Base-by-base conservation (phyloP, 768 basidiomycete species). In the Udeniomyces megalosporus region DNA sequence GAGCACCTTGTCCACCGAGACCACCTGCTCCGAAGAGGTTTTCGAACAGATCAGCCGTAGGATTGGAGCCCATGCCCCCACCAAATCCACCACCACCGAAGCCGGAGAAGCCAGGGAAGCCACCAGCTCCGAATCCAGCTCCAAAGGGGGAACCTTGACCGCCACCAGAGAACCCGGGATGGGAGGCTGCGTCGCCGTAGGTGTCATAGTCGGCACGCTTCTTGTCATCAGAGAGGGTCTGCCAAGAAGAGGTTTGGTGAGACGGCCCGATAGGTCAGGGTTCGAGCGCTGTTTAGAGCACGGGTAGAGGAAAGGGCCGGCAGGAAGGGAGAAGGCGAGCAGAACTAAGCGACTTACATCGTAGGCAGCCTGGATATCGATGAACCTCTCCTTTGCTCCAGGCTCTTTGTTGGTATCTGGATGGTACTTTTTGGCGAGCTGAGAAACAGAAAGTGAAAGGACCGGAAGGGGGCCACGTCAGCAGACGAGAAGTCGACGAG, bases 401-500 rank as follows among this genome's bases (percentile, higher is more conserved):
- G 88, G 86, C 52, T 71, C 70, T 46, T 89, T 86, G 75, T 91
- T 97, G 14, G 91, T 91, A 71, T 99, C 95, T 0, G 95, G 95
- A 74, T 99, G 95, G 70, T 86, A 95, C 78, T 97, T 93, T 65
- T 93, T 86, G 20, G 95, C 95, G 67, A 99, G 84, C 93, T 95
- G 70, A 47, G 15, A 46, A 31, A 3, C 15, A 34, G 31, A 58
- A 4, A 42, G 38, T 42, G 38, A 42, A 17, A 42, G 38, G 38
- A 42, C 38, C 10, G 38, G 38, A 42, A 42, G 38, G 38, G 32
- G 56, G n/a, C 45, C 31, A 32, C 44, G 31, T 57, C 44, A 62
- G 31, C 29, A 7, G 44, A 59, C 31, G 52, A 29, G 57, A 61
- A 49, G 58, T 17, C 1, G 15, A n/a, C n/a, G n/a, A 2, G 1